phyloP scores from a whole-genome alignment of 441 rosid genomes.

The Populus hybrid region DNA sequence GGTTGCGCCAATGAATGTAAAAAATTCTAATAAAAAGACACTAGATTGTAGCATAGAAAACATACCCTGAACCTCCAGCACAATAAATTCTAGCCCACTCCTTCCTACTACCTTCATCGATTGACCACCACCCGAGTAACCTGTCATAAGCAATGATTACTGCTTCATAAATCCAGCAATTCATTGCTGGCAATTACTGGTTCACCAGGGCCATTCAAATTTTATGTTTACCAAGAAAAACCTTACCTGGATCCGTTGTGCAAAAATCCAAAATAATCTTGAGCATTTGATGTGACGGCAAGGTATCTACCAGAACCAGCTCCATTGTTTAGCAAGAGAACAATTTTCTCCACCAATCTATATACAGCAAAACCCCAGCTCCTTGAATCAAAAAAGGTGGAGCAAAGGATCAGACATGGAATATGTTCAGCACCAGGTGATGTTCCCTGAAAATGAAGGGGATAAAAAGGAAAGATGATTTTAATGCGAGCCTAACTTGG shows the following conservation, averaged over 20 bases:
- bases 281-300: slow-evolving; percentile 54
- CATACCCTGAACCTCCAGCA: slow-evolving; percentile 63
- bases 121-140: slow-evolving; percentile 98
- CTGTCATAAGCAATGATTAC: slow-evolving; percentile 33
- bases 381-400: slow-evolving; percentile 85
- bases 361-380: slow-evolving; percentile 64
- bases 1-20: not conserved
- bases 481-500: slow-evolving; percentile 12
- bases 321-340: slow-evolving; percentile 47
- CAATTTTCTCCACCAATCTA: slow-evolving; percentile 62
- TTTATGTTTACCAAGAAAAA: slow-evolving; percentile 11
- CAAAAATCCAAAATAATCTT: slow-evolving; percentile 70
- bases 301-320: slow-evolving; percentile 53
- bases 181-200: not conserved
- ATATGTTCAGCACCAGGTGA: slow-evolving; percentile 70
- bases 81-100: slow-evolving; percentile 82
- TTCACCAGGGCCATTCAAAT: not conserved
- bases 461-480: not conserved
- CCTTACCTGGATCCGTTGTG: slow-evolving; percentile 91
- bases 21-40: slow-evolving; percentile 5
- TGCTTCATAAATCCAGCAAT: not conserved
- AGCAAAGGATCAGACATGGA: slow-evolving; percentile 67
- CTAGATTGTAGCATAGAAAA: slow-evolving; percentile 16
- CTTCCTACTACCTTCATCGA: slow-evolving; percentile 91
- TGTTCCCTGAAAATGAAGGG: slow-evolving; percentile 57